phyloP scores from a whole-genome alignment of 1,284 basidiomycete genomes.

The Fomitopsis schrenkii region DNA sequence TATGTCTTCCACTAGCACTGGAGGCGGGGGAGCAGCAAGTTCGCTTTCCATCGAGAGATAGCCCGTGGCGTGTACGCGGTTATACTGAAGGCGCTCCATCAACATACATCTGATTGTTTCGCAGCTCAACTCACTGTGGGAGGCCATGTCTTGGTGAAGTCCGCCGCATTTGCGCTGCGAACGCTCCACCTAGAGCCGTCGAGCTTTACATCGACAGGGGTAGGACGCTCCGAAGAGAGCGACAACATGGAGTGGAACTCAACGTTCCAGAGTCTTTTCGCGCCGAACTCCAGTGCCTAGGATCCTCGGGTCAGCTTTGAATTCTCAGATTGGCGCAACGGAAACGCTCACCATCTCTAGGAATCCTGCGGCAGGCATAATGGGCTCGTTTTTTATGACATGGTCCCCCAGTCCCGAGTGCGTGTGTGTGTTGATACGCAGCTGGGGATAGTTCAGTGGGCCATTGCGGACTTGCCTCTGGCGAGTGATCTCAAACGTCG shows the following conservation, averaged over 20 bases:
- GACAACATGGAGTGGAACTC: slow-evolving; percentile 20
- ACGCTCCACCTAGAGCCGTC: slow-evolving; percentile 29
- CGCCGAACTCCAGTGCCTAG: slow-evolving; percentile 21
- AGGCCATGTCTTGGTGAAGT: slow-evolving; percentile 5
- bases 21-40: background rate
- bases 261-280: slow-evolving; percentile 18
- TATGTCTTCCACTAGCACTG: background rate
- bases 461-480: slow-evolving; percentile 24
- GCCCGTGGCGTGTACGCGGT: slow-evolving; percentile 1
- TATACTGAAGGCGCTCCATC: slow-evolving; percentile 27
- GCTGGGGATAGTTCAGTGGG: slow-evolving; percentile 29
- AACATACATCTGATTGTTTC: background rate
- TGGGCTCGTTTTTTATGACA: slow-evolving; percentile 35
- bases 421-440: slow-evolving; percentile 30
- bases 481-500: slow-evolving; percentile 9
- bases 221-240: slow-evolving; percentile 26
- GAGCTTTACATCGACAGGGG: slow-evolving; percentile 21
- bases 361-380: slow-evolving; percentile 42
- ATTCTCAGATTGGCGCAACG: background rate
- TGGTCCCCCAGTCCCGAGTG: slow-evolving; percentile 37
- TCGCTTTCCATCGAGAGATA: background rate
- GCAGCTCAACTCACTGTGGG: background rate
- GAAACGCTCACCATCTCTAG: slow-evolving; percentile 35
- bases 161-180: slow-evolving; percentile 2
- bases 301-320: background rate